Base-by-base conservation (phyloP, 192 early-diverging fungal genomes). In the Backusella sp. region DNA sequence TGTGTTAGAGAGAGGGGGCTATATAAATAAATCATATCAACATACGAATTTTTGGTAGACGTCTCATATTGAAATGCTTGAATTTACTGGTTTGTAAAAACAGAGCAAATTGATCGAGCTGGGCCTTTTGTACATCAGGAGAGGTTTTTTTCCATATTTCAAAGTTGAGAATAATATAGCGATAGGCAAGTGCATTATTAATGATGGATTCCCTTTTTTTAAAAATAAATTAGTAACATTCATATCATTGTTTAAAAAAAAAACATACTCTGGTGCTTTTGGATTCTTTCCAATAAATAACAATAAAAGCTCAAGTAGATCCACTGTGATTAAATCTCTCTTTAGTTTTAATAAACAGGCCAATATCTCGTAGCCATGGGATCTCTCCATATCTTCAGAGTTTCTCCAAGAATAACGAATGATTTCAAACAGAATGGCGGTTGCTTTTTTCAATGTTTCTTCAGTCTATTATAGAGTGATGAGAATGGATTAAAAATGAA, bases 321-420 rank as follows among this genome's bases (percentile, higher is more conserved):
- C 83, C 14, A 84, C 76, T 0, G 85, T 83, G 21, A 92, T 84
- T 1, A 92, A 75, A 9, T 84, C 80, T 42, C 85, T 86, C 80
- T 93, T 92, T 46, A 86, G 83, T 70, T 88, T 93, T 30, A 93
- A 49, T 37, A 93, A 79, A 36, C 81, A 84, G 1, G 89, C 88
- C 6, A 93, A 77, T 35, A 90, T 86, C 76, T 92, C 90, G 32
- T 93, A 93, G 23, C 90, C 86, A 76, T 88, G 88, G 44, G 81
- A 82, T 30, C 86, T 81, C 70, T 93, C 91, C 89, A 92, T 92
- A 36, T 93, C 91, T 71, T 91, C 91, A 0, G 87, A 85, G 73
- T 91, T 90, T 35, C 91, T 72, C 91, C 91, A 93, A 37, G 80
- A 88, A 69, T 86, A 88, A 52, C 85, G 74, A 42, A 93, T 84